Evolutionary conservation across 2,329 filamentous ascomycete species (phyloP).

Genomic region (Fusarium cyanostomum): DNA sequence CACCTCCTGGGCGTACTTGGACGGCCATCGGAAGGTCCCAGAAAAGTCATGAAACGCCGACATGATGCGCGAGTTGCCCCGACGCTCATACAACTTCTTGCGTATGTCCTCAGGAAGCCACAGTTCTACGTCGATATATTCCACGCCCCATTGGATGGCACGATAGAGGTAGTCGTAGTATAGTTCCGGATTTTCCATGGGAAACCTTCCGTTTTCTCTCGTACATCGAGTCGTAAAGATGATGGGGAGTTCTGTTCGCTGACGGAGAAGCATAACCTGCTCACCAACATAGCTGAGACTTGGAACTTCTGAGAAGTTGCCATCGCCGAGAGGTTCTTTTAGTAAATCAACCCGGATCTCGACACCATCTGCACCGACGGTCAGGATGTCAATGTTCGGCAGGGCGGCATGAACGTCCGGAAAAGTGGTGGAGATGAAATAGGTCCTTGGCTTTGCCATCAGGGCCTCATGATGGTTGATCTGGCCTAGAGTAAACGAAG

Average conservation of each 20-base stretch:
- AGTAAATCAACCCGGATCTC: slow-evolving; percentile 86
- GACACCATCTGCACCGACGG: slow-evolving; percentile 85
- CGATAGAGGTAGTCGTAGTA: slow-evolving; percentile 84
- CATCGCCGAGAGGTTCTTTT: slow-evolving; percentile 73
- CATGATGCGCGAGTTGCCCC: slow-evolving; percentile 85
- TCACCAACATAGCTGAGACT: slow-evolving; percentile 86
- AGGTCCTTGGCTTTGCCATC: slow-evolving; percentile 80
- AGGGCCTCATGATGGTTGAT: slow-evolving; percentile 80
- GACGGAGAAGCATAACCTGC: slow-evolving; percentile 84
- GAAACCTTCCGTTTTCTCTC: slow-evolving; percentile 83
- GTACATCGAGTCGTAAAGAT: slow-evolving; percentile 88
- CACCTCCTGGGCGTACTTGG: slow-evolving; percentile 73
- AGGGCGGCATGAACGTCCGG: slow-evolving; percentile 84
- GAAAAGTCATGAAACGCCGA: slow-evolving; percentile 94
- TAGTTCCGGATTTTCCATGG: slow-evolving; percentile 79
- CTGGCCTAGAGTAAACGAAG: slow-evolving; percentile 82
- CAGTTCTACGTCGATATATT: slow-evolving; percentile 89
- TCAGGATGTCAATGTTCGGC: slow-evolving; percentile 86
- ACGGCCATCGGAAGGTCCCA: slow-evolving; percentile 84
- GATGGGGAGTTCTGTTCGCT: slow-evolving; percentile 87
- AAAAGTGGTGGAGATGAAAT: slow-evolving; percentile 88
- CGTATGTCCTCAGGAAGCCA: slow-evolving; percentile 85
- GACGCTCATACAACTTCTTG: slow-evolving; percentile 70
- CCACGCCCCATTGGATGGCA: slow-evolving; percentile 88
- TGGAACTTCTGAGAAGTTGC: slow-evolving; percentile 71